Evolutionary conservation across 441 rosid genomes (phyloP), one percentile per base, ranked within the genome.

Genomic region (Isatis lusitanica): DNA sequence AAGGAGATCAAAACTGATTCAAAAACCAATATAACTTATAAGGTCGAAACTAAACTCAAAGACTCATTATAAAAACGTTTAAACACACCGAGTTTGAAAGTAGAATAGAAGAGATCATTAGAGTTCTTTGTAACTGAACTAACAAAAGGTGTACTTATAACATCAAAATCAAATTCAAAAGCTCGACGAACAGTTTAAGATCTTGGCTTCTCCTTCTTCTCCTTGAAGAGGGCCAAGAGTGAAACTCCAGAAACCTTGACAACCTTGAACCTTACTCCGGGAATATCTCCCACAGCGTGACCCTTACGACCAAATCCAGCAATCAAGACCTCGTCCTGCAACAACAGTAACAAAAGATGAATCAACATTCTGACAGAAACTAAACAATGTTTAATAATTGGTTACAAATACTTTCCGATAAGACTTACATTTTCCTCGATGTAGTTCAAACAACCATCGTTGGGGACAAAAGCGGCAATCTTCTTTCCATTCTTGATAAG

Each of bases 161-260:
- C 31, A 61, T 61, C 65, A 62, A 68, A 75, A 75, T 3, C 30
- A 59, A 52, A 33, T 16, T 21, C 56, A 24, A 62, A 68, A 68
- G 74, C 10, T 42, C 31, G 18, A 60, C 16, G 70, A 51, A 12
- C 33, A 11, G 46, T 12, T 80, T 81, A 91, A 66, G 90, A 86
- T 33, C 90, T 82, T 24, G 91, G 91, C 83, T 87, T 87, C 84
- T 87, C 91, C 79, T 86, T 86, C 85, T 86, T 86, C 66, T 86
- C 90, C 71, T 86, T 86, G 83, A 86, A 86, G 40, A 86, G 86
- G 30, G 91, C 91, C 70, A 87, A 74, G 35, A 87, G 88, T 5
- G 91, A 87, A 26, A 87, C 91, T 33, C 91, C 91, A 18, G 91
- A 87, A 9, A 87, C 91, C 82, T 87, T 87, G 62, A 87, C 91